These are phyloP conservation scores for Saururus chinensis DNA, from an alignment of 164 flowering plant species.

Conservation along the genomic window DNA sequence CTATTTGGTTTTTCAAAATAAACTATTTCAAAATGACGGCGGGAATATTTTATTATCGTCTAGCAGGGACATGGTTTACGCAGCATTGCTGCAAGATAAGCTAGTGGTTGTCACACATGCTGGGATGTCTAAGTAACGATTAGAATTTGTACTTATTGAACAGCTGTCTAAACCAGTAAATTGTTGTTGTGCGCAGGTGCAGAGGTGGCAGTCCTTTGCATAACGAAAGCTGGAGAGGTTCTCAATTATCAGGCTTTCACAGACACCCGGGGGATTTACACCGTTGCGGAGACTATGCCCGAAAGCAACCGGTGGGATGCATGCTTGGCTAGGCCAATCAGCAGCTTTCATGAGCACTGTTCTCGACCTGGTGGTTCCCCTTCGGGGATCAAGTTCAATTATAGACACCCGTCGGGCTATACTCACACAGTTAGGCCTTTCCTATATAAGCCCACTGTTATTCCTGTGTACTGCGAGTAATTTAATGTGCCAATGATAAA, in stretches of 20 bases:
- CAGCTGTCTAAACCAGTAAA: too few relatives aligned
- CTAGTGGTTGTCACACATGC: neutral
- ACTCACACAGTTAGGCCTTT: slow-evolving; percentile 68
- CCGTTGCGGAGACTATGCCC: slow-evolving; percentile 96
- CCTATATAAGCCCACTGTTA: slow-evolving; percentile 48
- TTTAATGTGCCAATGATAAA: neutral
- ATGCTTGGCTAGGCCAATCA: slow-evolving; percentile 84
- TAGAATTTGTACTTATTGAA: too few relatives aligned
- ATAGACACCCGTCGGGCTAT: slow-evolving; percentile 70
- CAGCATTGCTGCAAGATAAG: too few relatives aligned
- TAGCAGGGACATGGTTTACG: too few relatives aligned
- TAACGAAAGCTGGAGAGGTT: slow-evolving; percentile 89
- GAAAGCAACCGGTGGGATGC: slow-evolving; percentile 92
- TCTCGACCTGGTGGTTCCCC: slow-evolving; percentile 36
- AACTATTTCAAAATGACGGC: too few relatives aligned
- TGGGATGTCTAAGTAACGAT: neutral
- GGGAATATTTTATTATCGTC: too few relatives aligned
- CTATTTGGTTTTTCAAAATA: too few relatives aligned
- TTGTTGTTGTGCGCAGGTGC: slow-evolving; percentile 56
- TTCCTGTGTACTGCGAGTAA: slow-evolving; percentile 62
- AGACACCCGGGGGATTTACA: slow-evolving; percentile 62
- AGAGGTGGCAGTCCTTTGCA: slow-evolving; percentile 96
- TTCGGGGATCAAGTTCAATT: slow-evolving; percentile 70
- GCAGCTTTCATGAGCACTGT: slow-evolving; percentile 82
- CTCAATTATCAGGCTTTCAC: slow-evolving; percentile 95